These are phyloP conservation scores for Backusella westeae DNA, from an alignment of 192 early-diverging fungal species.

Conservation along the genomic window DNA sequence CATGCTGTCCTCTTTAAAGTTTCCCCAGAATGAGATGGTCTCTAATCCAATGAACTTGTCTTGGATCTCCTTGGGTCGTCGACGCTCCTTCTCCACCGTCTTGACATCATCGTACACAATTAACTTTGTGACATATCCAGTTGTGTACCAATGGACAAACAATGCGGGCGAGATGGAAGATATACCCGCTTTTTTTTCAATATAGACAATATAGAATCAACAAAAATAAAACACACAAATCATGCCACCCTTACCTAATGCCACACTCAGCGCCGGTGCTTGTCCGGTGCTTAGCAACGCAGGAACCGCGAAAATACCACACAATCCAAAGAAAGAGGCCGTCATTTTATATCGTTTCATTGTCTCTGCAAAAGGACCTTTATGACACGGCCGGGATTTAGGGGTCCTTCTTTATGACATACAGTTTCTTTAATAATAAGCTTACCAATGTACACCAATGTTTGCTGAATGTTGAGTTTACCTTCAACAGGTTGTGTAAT, in stretches of 20 bases:
- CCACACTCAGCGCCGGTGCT: slow-evolving; percentile 25
- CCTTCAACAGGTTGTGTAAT: slow-evolving; percentile 8
- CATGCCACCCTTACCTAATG: slow-evolving; percentile 20
- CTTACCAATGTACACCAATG: slow-evolving; percentile 36
- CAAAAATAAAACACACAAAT: background rate
- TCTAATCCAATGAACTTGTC: slow-evolving; percentile 35
- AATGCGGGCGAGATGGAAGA: slow-evolving; percentile 29
- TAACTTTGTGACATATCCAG: slow-evolving; percentile 24
- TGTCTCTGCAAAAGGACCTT: slow-evolving; percentile 35
- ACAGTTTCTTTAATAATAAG: too few species aligned
- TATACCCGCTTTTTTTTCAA: slow-evolving; percentile 23
- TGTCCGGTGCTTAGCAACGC: slow-evolving; percentile 30
- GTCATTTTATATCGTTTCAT: slow-evolving; percentile 38
- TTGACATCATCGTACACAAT: slow-evolving; percentile 34
- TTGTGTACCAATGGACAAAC: slow-evolving; percentile 34
- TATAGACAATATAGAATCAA: background rate
- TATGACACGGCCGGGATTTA: background rate
- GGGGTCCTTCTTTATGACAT: too few species aligned
- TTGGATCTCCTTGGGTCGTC: slow-evolving; percentile 23
- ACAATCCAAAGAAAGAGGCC: slow-evolving; percentile 34
- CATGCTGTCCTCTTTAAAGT: slow-evolving; percentile 17
- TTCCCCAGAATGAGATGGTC: slow-evolving; percentile 25
- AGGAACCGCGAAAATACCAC: slow-evolving; percentile 33
- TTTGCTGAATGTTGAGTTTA: slow-evolving; percentile 15
- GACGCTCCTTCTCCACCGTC: slow-evolving; percentile 26